These are phyloP conservation scores for Plasmodium berghei DNA, from an alignment of 169 alveolate genomes.

Conservation along the genomic window DNA sequence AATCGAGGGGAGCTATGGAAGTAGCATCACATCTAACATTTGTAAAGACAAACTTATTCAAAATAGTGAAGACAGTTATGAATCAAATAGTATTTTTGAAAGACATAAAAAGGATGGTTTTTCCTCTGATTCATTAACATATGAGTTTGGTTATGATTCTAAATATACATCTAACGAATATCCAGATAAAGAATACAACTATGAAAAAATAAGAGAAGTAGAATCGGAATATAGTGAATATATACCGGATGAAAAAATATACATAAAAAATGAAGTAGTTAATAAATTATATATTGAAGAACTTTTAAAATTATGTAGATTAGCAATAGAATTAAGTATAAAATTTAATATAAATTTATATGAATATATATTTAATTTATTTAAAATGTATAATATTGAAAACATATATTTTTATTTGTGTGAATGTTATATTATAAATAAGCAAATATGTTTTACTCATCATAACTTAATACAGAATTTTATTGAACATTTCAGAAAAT, in stretches of 20 bases:
- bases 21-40: background rate
- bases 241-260: background rate
- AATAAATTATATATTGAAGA: conserved; percentile 11
- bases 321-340: conserved; percentile 34
- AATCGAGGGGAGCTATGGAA: background rate
- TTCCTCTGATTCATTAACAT: too few relatives aligned
- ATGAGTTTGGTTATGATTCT: too few relatives aligned
- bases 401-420: conserved; percentile 26
- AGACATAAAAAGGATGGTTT: too few relatives aligned
- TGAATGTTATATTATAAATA: conserved; percentile 35
- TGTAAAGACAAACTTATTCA: background rate
- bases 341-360: conserved; percentile 27
- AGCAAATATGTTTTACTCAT: conserved; percentile 31
- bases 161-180: too few relatives aligned
- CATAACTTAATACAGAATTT: conserved; percentile 10
- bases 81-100: too few relatives aligned
- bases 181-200: background rate
- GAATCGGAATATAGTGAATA: background rate
- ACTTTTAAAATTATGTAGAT: conserved; percentile 14
- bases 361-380: conserved; percentile 34
- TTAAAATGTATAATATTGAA: conserved; percentile 16
- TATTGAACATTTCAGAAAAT: conserved; percentile 8
- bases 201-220: background rate
- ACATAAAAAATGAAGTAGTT: conserved; percentile 4
- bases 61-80: too few relatives aligned